Base-by-base conservation (phyloP, 371 early-diverging fungal genomes). In the Coemansia sp. region DNA sequence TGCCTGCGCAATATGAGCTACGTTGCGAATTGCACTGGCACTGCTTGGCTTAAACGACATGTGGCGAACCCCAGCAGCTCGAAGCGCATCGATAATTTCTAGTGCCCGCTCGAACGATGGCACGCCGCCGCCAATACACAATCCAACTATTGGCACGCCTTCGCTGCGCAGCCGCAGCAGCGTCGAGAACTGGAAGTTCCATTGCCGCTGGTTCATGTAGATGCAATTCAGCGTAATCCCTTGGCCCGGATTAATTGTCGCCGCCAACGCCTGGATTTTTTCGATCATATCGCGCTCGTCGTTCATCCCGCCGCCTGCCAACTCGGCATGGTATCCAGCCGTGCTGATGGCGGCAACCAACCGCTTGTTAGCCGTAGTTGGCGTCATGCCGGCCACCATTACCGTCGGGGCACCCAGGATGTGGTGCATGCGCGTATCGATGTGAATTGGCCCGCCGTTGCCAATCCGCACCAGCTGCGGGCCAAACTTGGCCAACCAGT, bases 121-220 rank as follows among this genome's bases (percentile, higher is more conserved):
- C 26, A 26, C 26, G 26, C 26, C 26, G 26, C 26, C 26, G 26
- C 26, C 26, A 26, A 26, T 84, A 70, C 90, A 90, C 63, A 94
- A 81, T 68, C 94, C 94, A 58, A 85, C 86, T 85, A 97, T 91
- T 12, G 97, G 95, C 53, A 93, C 79, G 45, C 95, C 94, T 72
- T 93, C 92, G 26, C 81, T 79, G 62, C 95, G 88, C 88, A 95
- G 86, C 51, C 87, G 84, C 76, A 89, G 87, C 33, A 91, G 83
- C 36, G 88, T 76, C 38, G 97, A 94, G 70, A 91, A 91, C 78
- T 95, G 95, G 90, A 94, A 94, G 10, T 89, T 90, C 97, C 97
- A 97, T 62, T 92, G 93, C 65, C 26, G 26, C 26, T 26, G 26
- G 26, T 26, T 26, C 26, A 26, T 26, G 26, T 26, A 26, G 26